Base-by-base conservation (phyloP, 2,329 filamentous ascomycete genomes). In the Curvularia hawaiiensis region DNA sequence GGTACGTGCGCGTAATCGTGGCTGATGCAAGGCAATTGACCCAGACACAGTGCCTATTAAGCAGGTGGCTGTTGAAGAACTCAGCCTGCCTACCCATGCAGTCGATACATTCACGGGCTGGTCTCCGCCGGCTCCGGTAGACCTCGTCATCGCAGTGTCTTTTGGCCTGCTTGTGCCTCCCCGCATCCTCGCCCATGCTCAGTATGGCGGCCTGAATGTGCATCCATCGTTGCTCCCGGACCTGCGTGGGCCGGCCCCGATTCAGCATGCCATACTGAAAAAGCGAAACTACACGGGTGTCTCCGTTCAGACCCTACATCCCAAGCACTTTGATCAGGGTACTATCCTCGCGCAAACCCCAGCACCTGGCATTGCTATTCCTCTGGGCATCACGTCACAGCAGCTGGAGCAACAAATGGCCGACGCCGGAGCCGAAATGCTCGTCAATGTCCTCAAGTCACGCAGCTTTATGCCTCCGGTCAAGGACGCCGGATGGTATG, bases 161-260 rank as follows among this genome's bases (percentile, higher is more conserved):
- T 99, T 98, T 77, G 95, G 95, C 3, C 84, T 97, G 8, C 89
- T 97, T 60, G 88, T 99, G 1, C 95, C 95, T 0, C 83, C 84
- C 0, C 84, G 91, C 4, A 86, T 98, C 16, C 80, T 99, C 22
- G 79, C 79, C 22, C 79, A 79, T 1, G 85, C 90, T 24, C 85
- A 84, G 66, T 97, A 96, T 77, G 93, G 93, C 43, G 95, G 95
- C 0, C 79, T 99, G 3, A 99, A 99, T 75, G 84, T 99, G 2
- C 95, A 99, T 71, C 95, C 95, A 1, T 98, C 94, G 0, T 78
- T 97, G 28, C 84, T 99, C 14, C 94, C 93, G 4, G 89, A 95
- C 72, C 86, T 97, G 58, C 88, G 90, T 56, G 95, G 95, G 2
- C 85, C 95, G 11, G 91, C 95, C 2, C 95, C 95, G 0, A 82